Conservation (phyloP, 2,329 filamentous ascomycete species). For the Berkeleyomyces basicola region DNA sequence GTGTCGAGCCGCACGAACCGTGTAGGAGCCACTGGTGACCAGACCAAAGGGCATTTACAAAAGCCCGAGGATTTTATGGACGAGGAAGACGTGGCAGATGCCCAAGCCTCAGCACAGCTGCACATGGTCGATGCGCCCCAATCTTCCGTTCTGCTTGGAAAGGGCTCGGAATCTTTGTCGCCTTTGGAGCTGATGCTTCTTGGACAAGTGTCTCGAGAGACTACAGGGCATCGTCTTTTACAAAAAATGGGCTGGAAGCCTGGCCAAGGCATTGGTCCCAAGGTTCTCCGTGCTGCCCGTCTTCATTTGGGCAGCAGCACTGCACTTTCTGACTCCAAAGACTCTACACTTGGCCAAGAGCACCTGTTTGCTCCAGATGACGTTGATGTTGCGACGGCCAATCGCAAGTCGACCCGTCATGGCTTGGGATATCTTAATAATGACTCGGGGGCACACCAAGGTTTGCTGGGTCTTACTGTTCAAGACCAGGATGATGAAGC, state of each 20-base stretch:
- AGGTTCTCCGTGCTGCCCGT: constrained; percentile 56
- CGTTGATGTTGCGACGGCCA: constrained; percentile 43
- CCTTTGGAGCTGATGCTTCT: constrained; percentile 46
- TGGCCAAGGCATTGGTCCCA: constrained; percentile 83
- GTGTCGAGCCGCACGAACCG: constrained; percentile 75
- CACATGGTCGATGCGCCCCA: constrained; percentile 44
- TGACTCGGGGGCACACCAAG: neutral
- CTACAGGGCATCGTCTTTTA: constrained; percentile 70
- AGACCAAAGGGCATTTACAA: constrained; percentile 23
- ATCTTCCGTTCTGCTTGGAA: neutral
- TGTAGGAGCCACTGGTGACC: constrained; percentile 25
- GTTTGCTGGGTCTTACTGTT: neutral
- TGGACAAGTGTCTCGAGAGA: constrained; percentile 59
- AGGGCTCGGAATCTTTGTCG: constrained; percentile 34
- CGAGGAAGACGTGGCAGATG: constrained; percentile 82
- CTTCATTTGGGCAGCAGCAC: constrained; percentile 27
- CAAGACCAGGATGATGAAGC: neutral
- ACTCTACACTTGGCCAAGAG: neutral
- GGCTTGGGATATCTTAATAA: constrained; percentile 39
- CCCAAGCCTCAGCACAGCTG: constrained; percentile 58
- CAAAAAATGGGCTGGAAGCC: constrained; percentile 93
- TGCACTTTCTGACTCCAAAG: neutral
- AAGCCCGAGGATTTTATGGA: constrained; percentile 93
- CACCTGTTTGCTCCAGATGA: constrained; percentile 81
- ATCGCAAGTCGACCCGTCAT: constrained; percentile 49